Conservation (phyloP, 2,329 filamentous ascomycete genomes). For the Cadophora gregata region DNA sequence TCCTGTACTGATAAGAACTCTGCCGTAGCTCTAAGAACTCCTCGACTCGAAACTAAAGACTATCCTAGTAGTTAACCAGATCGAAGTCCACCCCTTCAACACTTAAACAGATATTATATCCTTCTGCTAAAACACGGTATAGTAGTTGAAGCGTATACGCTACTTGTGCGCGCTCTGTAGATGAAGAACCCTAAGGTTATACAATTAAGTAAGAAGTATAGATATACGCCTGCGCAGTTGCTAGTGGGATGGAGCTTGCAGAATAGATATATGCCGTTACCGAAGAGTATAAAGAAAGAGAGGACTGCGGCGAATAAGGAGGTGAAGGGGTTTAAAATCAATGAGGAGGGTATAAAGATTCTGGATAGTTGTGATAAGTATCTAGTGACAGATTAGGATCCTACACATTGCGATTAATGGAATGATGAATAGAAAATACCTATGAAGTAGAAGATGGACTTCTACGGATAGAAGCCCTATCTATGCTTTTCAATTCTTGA, state of each 20-base stretch:
- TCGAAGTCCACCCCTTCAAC: conserved; percentile 85
- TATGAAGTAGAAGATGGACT: too few relatives aligned
- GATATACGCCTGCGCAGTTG: conserved; percentile 74
- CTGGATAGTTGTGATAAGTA: conserved; percentile 74
- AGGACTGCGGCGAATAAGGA: conserved; percentile 70
- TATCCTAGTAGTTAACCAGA: conserved; percentile 76
- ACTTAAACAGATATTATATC: conserved; percentile 70
- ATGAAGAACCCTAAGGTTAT: conserved; percentile 71
- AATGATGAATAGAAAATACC: too few relatives aligned
- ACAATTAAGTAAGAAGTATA: conserved; percentile 69
- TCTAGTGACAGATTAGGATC: conserved; percentile 72
- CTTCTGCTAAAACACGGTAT: conserved; percentile 71
- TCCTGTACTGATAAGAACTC: neutral
- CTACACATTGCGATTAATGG: conserved; percentile 48
- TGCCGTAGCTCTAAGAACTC: conserved; percentile 40
- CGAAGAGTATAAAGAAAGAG: conserved; percentile 70
- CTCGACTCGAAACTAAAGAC: conserved; percentile 54
- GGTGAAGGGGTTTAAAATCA: conserved; percentile 65
- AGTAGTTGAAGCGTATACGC: conserved; percentile 79
- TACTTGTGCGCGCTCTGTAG: conserved; percentile 72
- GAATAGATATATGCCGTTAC: conserved; percentile 73
- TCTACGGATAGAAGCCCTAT: too few relatives aligned
- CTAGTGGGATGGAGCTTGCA: conserved; percentile 81
- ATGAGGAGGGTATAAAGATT: conserved; percentile 62
- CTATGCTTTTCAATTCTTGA: neutral